These are phyloP conservation scores for Gleditsia sinensis DNA, from an alignment of 306 rosid species.

Conservation along the genomic window DNA sequence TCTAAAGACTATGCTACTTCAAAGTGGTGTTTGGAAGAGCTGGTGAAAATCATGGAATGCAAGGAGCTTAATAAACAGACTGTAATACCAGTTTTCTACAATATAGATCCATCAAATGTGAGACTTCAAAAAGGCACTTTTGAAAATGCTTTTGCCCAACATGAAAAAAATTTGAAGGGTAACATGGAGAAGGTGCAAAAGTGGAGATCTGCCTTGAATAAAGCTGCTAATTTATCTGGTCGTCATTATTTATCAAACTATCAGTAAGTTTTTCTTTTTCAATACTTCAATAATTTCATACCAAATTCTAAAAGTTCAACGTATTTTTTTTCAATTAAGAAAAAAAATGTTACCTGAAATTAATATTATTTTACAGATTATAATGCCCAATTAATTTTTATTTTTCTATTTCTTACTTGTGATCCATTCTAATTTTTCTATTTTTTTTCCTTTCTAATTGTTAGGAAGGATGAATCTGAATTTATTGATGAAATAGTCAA, in stretches of 20 bases:
- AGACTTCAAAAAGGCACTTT: neutral
- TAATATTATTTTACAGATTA: neutral
- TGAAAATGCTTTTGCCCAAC: neutral
- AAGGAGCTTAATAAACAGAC: neutral
- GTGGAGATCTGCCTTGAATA: constrained; percentile 4
- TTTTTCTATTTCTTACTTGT: neutral
- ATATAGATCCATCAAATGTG: neutral
- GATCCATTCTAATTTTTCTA: no score
- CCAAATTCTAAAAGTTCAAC: neutral
- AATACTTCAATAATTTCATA: neutral
- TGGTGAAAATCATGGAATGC: constrained; percentile 1
- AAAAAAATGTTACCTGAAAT: no score
- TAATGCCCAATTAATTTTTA: neutral
- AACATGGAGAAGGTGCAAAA: neutral
- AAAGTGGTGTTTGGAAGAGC: constrained; percentile 16
- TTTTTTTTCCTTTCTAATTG: neutral
- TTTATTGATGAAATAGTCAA: constrained; percentile 1
- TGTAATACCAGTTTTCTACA: constrained; percentile 7
- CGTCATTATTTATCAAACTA: neutral
- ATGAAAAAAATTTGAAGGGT: neutral
- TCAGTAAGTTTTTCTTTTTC: neutral
- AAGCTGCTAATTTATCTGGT: neutral
- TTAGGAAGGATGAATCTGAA: neutral
- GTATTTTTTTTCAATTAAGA: no score
- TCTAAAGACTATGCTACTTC: constrained; percentile 2